Evolutionary conservation across 345 rosid species (phyloP).

Genomic region (Populus alba): DNA sequence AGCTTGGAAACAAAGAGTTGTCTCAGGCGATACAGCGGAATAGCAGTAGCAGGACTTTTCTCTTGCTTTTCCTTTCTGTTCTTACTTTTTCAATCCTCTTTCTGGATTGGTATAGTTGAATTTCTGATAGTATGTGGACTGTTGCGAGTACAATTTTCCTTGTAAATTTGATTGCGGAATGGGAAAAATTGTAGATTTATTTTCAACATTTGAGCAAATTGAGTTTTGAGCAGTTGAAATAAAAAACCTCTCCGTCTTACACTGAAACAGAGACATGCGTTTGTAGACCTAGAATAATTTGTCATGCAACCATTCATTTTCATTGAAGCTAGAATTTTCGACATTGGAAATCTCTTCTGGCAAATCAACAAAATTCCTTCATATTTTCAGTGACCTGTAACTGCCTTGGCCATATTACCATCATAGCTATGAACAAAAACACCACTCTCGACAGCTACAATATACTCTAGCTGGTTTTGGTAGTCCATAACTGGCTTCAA

Average conservation of each 20-base stretch:
- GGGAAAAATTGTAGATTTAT: not conserved
- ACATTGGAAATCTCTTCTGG: not conserved
- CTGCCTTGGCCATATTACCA: constrained; percentile 87
- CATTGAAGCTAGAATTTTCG: not conserved
- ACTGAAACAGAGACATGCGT: not conserved
- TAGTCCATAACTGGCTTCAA: constrained; percentile 31
- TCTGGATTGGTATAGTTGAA: constrained; percentile 87
- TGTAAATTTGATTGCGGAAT: not conserved
- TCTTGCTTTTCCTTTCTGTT: constrained; percentile 71
- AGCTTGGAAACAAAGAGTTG: constrained; percentile 83
- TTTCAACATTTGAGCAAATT: not conserved
- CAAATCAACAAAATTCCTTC: constrained; percentile 28
- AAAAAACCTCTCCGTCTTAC: not conserved
- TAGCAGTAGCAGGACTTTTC: constrained; percentile 90
- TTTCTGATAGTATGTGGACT: not conserved
- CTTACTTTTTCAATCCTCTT: constrained; percentile 84
- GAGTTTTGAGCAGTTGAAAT: not conserved
- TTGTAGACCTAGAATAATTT: not conserved
- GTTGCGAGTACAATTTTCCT: not conserved
- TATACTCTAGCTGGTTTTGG: constrained; percentile 64
- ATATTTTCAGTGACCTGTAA: constrained; percentile 59
- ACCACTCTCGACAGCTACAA: constrained; percentile 59
- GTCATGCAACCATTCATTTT: not conserved
- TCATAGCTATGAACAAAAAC: constrained; percentile 58
- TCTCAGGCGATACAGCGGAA: constrained; percentile 75